These are phyloP conservation scores for Saxispiralis lemnorum DNA, from an alignment of 495 filamentous ascomycete genomes.

Conservation along the genomic window DNA sequence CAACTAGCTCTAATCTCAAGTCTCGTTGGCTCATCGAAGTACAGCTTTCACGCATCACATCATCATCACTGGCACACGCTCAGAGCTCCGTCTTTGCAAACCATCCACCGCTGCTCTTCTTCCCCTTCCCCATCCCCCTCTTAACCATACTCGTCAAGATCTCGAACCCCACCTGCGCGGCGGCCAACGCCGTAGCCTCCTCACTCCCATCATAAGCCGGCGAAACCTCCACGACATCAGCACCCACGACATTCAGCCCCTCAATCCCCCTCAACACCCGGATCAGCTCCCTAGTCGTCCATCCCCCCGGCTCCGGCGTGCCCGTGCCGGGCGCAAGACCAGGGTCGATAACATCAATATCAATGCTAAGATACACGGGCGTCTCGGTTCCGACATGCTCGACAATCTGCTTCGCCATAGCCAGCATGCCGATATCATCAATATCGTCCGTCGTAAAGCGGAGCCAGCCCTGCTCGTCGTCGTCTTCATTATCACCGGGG, in stretches of 20 bases:
- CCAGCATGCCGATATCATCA: constrained; percentile 30
- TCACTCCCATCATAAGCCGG: constrained; percentile 34
- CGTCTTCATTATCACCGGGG: constrained; percentile 47
- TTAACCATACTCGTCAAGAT: constrained; percentile 28
- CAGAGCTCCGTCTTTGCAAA: too few relatives aligned
- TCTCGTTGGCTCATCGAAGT: too few relatives aligned
- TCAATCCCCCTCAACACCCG: constrained; percentile 32
- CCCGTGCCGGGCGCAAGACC: constrained; percentile 36
- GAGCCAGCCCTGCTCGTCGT: constrained; percentile 27
- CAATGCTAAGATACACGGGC: constrained; percentile 29
- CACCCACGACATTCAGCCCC: constrained; percentile 31
- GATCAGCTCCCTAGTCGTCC: constrained; percentile 35
- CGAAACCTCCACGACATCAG: constrained; percentile 36
- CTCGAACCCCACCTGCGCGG: constrained; percentile 32
- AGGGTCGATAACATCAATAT: constrained; percentile 39
- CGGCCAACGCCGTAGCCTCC: constrained; percentile 32
- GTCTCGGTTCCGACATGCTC: constrained; percentile 26
- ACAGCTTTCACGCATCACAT: too few relatives aligned
- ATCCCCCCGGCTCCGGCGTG: constrained; percentile 36
- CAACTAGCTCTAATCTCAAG: too few relatives aligned
- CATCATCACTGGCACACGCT: too few relatives aligned
- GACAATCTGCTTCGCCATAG: constrained; percentile 28
- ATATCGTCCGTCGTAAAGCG: constrained; percentile 33
- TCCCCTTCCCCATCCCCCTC: constrained; percentile 21
- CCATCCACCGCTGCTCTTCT: constrained; percentile 7